phyloP scores from a whole-genome alignment of 169 alveolate genomes.

The Plasmodium vivax region DNA sequence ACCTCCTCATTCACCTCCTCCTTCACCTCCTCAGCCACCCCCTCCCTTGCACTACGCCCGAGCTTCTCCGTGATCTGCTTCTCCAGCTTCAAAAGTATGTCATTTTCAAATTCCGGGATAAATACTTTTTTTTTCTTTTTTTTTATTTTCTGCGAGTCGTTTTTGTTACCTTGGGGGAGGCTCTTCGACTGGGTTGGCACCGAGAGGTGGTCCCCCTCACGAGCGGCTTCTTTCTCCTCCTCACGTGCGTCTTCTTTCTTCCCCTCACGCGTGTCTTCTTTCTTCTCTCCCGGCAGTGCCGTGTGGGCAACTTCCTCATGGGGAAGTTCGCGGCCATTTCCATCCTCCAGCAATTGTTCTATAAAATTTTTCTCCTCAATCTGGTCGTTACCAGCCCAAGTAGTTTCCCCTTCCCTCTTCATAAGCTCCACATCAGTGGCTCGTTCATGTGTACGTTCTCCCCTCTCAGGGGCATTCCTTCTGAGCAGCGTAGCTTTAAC shows the following conservation, averaged over 20 bases:
- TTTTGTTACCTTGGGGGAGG: not conserved
- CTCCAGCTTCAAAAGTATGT: constrained; percentile 43
- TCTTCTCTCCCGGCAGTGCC: not conserved
- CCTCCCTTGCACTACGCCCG: not conserved
- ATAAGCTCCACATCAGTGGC: not conserved
- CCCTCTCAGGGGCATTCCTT: not conserved
- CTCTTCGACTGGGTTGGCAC: not conserved
- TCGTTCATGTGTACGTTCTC: not conserved
- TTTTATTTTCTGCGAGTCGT: not conserved
- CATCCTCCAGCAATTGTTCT: constrained; percentile 1
- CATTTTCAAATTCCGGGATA: constrained; percentile 27
- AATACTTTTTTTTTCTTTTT: constrained; percentile 24
- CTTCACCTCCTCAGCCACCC: not conserved
- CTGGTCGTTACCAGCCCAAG: not conserved
- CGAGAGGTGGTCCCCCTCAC: not conserved
- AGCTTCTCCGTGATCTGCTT: constrained; percentile 16
- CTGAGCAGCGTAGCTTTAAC: not conserved
- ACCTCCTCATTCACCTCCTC: not conserved
- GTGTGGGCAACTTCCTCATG: not conserved
- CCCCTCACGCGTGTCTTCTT: not conserved
- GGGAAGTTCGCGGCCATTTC: not conserved
- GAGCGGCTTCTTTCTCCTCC: not conserved
- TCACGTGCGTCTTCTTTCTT: not conserved
- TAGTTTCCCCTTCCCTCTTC: not conserved
- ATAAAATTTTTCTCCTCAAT: constrained; percentile 12